phyloP scores from a whole-genome alignment of 805 yeast species.

The Pichia kluyveri region DNA sequence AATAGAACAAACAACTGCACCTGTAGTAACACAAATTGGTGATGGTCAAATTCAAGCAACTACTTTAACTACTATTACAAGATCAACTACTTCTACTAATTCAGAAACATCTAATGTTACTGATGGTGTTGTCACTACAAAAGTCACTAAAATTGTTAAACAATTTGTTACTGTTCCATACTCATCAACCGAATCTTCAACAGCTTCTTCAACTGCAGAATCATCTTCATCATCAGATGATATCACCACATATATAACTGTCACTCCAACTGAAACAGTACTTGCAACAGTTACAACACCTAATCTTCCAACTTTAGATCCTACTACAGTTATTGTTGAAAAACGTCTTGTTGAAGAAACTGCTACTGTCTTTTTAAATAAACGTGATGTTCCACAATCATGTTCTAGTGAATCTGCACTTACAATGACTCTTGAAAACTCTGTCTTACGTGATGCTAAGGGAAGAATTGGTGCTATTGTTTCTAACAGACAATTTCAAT shows the following conservation, averaged over 20 bases:
- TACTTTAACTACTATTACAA: background rate
- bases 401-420: slow-evolving; percentile 44
- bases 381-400: slow-evolving; percentile 23
- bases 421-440: slow-evolving; percentile 42
- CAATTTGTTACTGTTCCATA: slow-evolving; percentile 4
- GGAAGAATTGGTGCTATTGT: slow-evolving; percentile 75
- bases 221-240: slow-evolving; percentile 22
- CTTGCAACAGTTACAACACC: slow-evolving; percentile 21
- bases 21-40: background rate
- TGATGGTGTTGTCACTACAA: slow-evolving; percentile 1
- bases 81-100: background rate
- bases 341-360: slow-evolving; percentile 17
- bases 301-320: slow-evolving; percentile 15
- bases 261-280: slow-evolving; percentile 22
- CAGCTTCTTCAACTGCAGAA: background rate
- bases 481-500: slow-evolving; percentile 75
- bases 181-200: background rate
- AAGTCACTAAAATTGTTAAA: slow-evolving; percentile 11
- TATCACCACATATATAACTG: slow-evolving; percentile 19
- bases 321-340: slow-evolving; percentile 18
- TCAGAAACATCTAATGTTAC: background rate
- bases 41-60: background rate
- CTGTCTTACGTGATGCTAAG: slow-evolving; percentile 45
- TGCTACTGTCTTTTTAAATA: background rate
- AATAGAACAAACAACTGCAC: background rate